Conservation (phyloP, 2,329 filamentous ascomycete species). For the Penicillium sp. region DNA sequence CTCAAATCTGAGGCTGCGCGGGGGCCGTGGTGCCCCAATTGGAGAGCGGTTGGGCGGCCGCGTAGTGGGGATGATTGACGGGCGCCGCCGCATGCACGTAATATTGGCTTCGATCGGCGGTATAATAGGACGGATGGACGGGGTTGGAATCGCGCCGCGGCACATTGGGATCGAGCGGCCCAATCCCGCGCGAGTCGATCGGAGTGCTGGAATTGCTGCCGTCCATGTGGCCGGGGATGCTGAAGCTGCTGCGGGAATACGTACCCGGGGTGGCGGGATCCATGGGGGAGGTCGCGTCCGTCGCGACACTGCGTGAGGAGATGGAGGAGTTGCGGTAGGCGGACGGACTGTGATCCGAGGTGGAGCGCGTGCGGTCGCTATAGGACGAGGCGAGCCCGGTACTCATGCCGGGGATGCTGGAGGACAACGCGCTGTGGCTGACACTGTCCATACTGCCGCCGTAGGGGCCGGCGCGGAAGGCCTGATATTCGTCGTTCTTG, state of each 20-base stretch:
- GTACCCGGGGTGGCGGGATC: constrained; percentile 33
- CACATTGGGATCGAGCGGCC: constrained; percentile 28
- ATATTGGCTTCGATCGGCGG: constrained; percentile 29
- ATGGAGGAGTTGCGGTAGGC: constrained; percentile 38
- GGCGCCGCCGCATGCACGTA: constrained; percentile 26
- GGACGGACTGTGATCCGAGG: constrained; percentile 31
- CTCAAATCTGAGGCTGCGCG: constrained; percentile 36
- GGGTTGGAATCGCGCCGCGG: constrained; percentile 34
- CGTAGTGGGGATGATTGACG: constrained; percentile 29
- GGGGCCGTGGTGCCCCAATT: constrained; percentile 36
- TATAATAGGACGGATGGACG: constrained; percentile 31
- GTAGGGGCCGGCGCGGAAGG: constrained; percentile 31
- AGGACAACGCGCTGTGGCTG: constrained; percentile 28
- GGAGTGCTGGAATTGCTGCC: constrained; percentile 19
- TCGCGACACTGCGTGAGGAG: constrained; percentile 33
- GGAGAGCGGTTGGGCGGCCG: constrained; percentile 26
- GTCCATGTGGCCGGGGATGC: constrained; percentile 30
- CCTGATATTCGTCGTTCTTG: constrained; percentile 36
- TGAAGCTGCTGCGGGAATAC: constrained; percentile 36
- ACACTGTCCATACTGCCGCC: constrained; percentile 32
- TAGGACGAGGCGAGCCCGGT: constrained; percentile 28
- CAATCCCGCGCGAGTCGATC: constrained; percentile 30
- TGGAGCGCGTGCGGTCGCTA: constrained; percentile 33
- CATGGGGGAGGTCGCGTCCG: constrained; percentile 35
- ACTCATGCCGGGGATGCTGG: constrained; percentile 30